Percentiles rank a stretch among this genome's conserved stretches.
phyloP scores from a whole-genome alignment of 371 early-diverging fungal genomes.

The Mucor velutinosus region DNA sequence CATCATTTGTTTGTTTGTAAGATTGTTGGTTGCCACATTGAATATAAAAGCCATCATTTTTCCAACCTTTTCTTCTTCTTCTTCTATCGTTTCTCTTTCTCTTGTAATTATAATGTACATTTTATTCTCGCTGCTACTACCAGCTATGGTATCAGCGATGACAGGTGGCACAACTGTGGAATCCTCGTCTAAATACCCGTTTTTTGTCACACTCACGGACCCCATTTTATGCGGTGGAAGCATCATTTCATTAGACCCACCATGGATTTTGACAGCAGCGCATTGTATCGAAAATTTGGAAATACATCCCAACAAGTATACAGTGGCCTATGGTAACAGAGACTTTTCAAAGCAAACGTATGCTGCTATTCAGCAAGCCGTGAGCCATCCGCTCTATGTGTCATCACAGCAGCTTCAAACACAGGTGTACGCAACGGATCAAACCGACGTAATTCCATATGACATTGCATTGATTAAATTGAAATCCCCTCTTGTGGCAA shows the following conservation, averaged over 20 bases:
- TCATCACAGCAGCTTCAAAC: neutral
- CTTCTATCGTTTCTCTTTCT: neutral
- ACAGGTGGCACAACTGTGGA: constrained; percentile 25
- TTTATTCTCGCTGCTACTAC: neutral
- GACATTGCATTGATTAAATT: constrained; percentile 24
- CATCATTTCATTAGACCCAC: constrained; percentile 35
- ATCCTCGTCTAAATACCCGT: constrained; percentile 23
- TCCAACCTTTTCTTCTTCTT: neutral
- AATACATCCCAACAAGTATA: neutral
- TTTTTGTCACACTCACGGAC: constrained; percentile 26
- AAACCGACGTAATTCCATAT: constrained; percentile 12
- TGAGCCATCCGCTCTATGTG: constrained; percentile 17
- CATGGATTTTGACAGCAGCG: constrained; percentile 44
- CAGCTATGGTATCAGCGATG: constrained; percentile 9
- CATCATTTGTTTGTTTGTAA: neutral
- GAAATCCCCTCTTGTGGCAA: neutral
- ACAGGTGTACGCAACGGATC: constrained; percentile 3
- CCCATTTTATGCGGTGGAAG: constrained; percentile 39
- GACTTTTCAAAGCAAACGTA: neutral
- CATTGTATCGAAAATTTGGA: constrained; percentile 24
- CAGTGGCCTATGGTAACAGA: constrained; percentile 13
- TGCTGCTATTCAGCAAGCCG: constrained; percentile 4
- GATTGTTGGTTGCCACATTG: neutral
- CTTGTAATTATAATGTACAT: neutral
- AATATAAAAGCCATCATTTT: neutral